A percentile compares a stretch with the other conserved stretches of the same genome.
These are phyloP conservation scores for Chrysosporium keratinophilum DNA, from an alignment of 2,329 filamentous ascomycete species.

Conservation along the genomic window DNA sequence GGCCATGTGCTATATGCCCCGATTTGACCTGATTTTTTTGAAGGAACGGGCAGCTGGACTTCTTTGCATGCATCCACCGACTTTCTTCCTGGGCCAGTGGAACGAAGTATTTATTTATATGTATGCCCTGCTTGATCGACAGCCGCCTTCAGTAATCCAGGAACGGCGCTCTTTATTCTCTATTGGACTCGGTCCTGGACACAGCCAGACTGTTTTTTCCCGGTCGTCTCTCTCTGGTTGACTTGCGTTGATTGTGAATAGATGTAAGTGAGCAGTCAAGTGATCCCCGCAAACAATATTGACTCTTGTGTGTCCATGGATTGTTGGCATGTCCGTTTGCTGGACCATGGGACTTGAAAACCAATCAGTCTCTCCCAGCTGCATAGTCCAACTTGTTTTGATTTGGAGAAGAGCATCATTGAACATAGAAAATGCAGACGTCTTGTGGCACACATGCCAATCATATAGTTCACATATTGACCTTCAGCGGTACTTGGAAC, in stretches of 20 bases:
- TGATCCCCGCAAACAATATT: slow-evolving; percentile 1
- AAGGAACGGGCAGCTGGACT: no score
- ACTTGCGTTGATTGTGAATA: slow-evolving; percentile 1
- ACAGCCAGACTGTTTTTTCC: background rate
- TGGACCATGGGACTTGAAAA: background rate
- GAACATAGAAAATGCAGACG: background rate
- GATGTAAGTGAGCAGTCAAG: background rate
- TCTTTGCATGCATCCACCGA: background rate
- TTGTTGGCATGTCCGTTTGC: background rate
- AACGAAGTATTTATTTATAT: background rate
- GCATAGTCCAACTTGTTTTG: slow-evolving; percentile 6
- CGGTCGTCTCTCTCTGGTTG: background rate
- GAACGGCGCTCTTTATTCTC: background rate
- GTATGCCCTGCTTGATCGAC: background rate
- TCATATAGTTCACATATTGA: no score
- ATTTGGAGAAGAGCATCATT: background rate
- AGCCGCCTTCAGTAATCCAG: background rate
- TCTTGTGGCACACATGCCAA: background rate
- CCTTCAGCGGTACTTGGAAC: no score
- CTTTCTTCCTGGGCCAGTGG: background rate
- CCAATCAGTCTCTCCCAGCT: background rate
- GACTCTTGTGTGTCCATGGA: background rate
- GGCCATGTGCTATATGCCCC: slow-evolving; percentile 7
- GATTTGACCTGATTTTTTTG: background rate
- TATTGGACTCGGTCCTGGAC: background rate